Conservation (phyloP, 495 filamentous ascomycete species). For the Hypoxylon cercidicola region DNA sequence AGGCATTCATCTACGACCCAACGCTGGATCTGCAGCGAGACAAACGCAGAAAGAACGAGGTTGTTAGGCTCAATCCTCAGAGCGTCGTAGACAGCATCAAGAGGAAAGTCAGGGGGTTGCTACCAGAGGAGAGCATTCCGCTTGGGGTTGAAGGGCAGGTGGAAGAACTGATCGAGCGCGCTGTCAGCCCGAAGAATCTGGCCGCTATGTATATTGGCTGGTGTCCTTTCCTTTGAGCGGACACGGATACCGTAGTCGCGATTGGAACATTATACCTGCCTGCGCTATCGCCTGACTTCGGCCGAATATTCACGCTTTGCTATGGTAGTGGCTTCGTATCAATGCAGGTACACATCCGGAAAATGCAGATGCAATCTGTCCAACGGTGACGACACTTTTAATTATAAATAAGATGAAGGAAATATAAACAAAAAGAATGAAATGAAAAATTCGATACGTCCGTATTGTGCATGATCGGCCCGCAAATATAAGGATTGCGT, state of each 20-base stretch:
- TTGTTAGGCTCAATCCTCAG: constrained; percentile 84
- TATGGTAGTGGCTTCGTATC: neutral
- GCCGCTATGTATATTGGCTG: constrained; percentile 97
- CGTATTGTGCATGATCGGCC: too few relatives aligned
- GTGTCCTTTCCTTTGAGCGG: constrained; percentile 84
- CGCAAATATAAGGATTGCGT: too few relatives aligned
- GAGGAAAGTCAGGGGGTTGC: constrained; percentile 83
- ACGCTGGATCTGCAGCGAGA: constrained; percentile 90
- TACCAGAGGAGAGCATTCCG: constrained; percentile 87
- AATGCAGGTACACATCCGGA: neutral
- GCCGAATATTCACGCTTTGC: neutral
- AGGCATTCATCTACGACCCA: constrained; percentile 96
- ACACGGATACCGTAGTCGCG: neutral
- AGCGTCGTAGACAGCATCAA: constrained; percentile 90
- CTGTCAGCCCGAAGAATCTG: constrained; percentile 78
- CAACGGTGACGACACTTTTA: neutral
- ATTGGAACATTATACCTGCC: too few relatives aligned
- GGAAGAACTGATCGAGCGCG: constrained; percentile 87
- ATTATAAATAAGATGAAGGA: neutral
- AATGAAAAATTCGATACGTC: too few relatives aligned
- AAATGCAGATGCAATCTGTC: neutral
- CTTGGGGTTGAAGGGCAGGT: constrained; percentile 96
- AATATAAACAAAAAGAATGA: too few relatives aligned
- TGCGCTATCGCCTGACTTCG: too few relatives aligned
- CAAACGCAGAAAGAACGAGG: constrained; percentile 68